phyloP scores from a whole-genome alignment of 345 rosid genomes.

The Rhizophora mangle region DNA sequence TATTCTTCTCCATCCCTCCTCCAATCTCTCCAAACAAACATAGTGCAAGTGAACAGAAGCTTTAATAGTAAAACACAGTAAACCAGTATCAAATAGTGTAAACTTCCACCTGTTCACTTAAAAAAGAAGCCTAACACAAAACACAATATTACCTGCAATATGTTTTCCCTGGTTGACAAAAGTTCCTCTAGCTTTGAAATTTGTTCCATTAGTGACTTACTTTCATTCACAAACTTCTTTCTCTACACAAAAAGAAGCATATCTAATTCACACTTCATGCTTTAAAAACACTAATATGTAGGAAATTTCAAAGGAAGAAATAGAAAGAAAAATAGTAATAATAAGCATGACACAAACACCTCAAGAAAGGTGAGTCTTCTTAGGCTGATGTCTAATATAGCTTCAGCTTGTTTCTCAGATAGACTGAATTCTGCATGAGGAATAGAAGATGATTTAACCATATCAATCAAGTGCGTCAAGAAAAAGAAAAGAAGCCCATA shows the following conservation, averaged over 20 bases:
- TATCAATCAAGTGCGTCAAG: neutral
- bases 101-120: too few species aligned
- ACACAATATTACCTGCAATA: conserved; percentile 59
- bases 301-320: conserved; percentile 13
- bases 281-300: neutral
- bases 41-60: too few species aligned
- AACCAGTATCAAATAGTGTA: too few species aligned
- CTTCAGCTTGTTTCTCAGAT: conserved; percentile 90
- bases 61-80: too few species aligned
- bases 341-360: conserved; percentile 36
- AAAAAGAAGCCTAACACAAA: neutral
- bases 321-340: neutral
- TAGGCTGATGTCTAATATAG: conserved; percentile 76
- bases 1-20: too few species aligned
- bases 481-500: neutral
- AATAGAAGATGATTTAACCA: conserved; percentile 10
- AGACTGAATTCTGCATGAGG: conserved; percentile 54
- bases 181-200: conserved; percentile 67
- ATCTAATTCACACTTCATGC: conserved; percentile 8
- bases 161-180: conserved; percentile 63
- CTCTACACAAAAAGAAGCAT: conserved; percentile 43
- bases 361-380: conserved; percentile 80
- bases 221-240: conserved; percentile 73
- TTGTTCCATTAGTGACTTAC: conserved; percentile 57
- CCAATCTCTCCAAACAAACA: too few species aligned